A percentile compares a stretch with the other conserved stretches of the same genome.
These are phyloP conservation scores for Candida sp. DNA, from an alignment of 1,139 yeast species.

Conservation along the genomic window DNA sequence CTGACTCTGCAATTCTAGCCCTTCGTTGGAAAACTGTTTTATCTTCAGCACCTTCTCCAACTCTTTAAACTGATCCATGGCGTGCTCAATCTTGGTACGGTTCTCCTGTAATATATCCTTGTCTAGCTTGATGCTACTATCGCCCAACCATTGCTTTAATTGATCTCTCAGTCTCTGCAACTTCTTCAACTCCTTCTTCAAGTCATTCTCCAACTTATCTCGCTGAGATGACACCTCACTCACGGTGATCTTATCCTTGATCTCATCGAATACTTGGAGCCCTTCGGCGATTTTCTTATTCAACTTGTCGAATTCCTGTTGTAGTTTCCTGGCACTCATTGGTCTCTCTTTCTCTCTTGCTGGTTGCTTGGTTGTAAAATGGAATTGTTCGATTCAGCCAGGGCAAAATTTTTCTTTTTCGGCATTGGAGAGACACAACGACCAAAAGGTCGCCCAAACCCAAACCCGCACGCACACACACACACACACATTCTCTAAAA, in stretches of 20 bases:
- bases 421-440: background rate
- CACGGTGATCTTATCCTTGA: constrained; percentile 83
- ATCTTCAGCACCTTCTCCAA: constrained; percentile 95
- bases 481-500: background rate
- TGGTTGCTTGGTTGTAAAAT: background rate
- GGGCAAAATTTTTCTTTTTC: constrained; percentile 1
- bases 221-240: constrained; percentile 89
- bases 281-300: constrained; percentile 96
- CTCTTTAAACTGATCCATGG: constrained; percentile 97
- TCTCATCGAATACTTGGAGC: constrained; percentile 82
- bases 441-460: background rate
- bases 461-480: background rate
- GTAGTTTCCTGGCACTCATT: constrained; percentile 54
- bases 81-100: constrained; percentile 83
- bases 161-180: constrained; percentile 95
- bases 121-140: constrained; percentile 92
- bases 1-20: constrained; percentile 69
- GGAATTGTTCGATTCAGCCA: background rate
- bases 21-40: constrained; percentile 95
- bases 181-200: constrained; percentile 96
- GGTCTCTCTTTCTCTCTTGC: background rate
- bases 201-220: constrained; percentile 91
- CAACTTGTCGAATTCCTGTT: constrained; percentile 91
- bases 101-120: constrained; percentile 75
- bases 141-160: constrained; percentile 94